Conservation (phyloP, 2,329 filamentous ascomycete species). For the Hymenoscyphus scutula region DNA sequence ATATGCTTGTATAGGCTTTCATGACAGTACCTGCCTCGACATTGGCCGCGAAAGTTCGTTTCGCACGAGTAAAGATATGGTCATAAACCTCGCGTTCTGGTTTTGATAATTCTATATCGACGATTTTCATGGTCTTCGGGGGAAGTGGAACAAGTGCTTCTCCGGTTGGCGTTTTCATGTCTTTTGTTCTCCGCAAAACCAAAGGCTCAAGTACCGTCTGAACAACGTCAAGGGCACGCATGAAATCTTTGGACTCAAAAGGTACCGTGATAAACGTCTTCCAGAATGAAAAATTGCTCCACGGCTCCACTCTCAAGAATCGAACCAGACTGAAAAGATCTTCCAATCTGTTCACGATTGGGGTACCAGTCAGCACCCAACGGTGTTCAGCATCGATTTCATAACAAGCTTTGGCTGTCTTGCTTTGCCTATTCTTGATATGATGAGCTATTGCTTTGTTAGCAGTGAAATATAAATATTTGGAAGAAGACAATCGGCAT, state of each 20-base stretch:
- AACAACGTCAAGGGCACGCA: conserved; percentile 90
- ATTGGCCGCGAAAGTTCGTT: conserved; percentile 79
- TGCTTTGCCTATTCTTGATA: conserved; percentile 87
- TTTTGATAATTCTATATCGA: conserved; percentile 80
- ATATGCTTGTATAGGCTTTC: conserved; percentile 95
- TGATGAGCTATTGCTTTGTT: conserved; percentile 60
- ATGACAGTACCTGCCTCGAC: conserved; percentile 88
- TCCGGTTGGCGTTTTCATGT: conserved; percentile 94
- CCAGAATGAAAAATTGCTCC: conserved; percentile 99
- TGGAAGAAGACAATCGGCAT: neutral
- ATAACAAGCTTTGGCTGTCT: conserved; percentile 93
- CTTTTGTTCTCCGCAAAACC: conserved; percentile 93
- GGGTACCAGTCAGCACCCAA: conserved; percentile 92
- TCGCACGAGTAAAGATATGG: conserved; percentile 80
- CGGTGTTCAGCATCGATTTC: conserved; percentile 81
- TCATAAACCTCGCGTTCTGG: conserved; percentile 90
- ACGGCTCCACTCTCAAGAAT: conserved; percentile 92
- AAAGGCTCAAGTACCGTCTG: conserved; percentile 94
- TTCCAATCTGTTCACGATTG: conserved; percentile 93
- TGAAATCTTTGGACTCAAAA: conserved; percentile 93
- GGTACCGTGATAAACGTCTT: conserved; percentile 97
- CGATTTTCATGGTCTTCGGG: conserved; percentile 76
- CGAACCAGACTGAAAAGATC: conserved; percentile 91
- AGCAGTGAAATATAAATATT: neutral
- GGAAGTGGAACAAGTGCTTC: conserved; percentile 79